Percentiles rank a stretch among this genome's conserved stretches.
phyloP scores from a whole-genome alignment of 2,329 filamentous ascomycete genomes.

The Scolecobasidium constrictum region DNA sequence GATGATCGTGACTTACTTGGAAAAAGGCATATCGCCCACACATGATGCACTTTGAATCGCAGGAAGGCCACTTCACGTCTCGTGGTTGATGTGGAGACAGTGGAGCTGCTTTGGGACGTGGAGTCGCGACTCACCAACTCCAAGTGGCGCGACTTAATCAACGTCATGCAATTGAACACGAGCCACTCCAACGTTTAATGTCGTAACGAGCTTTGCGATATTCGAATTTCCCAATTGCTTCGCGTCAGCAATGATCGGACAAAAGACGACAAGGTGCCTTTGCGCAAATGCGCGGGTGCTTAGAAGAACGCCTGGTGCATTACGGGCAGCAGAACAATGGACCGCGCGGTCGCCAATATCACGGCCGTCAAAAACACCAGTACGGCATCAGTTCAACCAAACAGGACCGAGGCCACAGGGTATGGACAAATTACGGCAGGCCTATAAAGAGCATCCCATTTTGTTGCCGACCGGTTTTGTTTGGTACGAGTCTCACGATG shows the following conservation, averaged over 20 bases:
- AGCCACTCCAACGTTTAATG: neutral
- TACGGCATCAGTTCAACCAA: neutral
- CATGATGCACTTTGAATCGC: conserved; percentile 43
- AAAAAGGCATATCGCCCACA: conserved; percentile 58
- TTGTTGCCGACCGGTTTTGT: neutral
- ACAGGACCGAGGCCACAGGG: neutral
- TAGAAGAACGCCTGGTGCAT: neutral
- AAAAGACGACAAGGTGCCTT: neutral
- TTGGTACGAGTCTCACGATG: too few relatives aligned
- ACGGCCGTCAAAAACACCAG: neutral
- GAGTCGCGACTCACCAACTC: neutral
- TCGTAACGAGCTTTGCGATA: neutral
- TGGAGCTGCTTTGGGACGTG: neutral
- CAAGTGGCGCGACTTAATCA: too few relatives aligned
- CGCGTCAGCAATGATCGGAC: neutral
- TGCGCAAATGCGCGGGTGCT: neutral
- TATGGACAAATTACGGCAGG: neutral
- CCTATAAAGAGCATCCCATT: neutral
- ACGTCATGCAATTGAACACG: too few relatives aligned
- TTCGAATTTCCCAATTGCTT: neutral
- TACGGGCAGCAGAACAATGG: neutral
- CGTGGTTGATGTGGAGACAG: neutral
- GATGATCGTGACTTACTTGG: conserved; percentile 36
- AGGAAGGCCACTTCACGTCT: too few relatives aligned
- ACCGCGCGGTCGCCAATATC: neutral